Percentiles rank a stretch among this genome's conserved stretches.
Evolutionary conservation across 2,329 filamentous ascomycete genomes (phyloP).

Genomic region (Arthrobotrys musiformis): DNA sequence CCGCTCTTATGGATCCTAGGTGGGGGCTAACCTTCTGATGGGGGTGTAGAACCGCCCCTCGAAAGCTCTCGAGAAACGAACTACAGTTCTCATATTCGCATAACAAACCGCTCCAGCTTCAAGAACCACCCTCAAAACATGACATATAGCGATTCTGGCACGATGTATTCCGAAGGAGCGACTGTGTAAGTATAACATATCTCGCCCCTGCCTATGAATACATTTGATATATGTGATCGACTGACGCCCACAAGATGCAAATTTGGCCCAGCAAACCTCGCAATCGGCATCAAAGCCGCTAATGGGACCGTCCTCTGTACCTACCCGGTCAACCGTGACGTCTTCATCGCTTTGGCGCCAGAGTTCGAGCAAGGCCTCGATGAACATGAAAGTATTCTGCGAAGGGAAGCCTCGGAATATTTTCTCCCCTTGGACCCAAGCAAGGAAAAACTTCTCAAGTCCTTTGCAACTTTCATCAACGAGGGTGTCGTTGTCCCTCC

Average conservation of each 20-base stretch:
- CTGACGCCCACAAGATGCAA: not conserved
- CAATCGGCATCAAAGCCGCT: not conserved
- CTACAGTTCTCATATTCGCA: no score
- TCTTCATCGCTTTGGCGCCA: not conserved
- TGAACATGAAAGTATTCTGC: not conserved
- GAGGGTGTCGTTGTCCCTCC: not conserved
- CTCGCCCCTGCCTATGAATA: no score
- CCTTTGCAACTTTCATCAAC: conserved; percentile 15
- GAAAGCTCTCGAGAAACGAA: no score
- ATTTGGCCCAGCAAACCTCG: conserved; percentile 15
- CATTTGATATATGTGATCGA: no score
- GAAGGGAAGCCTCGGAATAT: not conserved
- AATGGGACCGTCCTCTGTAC: not conserved
- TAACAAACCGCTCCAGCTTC: no score
- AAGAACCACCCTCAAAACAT: no score
- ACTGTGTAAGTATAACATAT: no score
- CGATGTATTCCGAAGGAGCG: no score
- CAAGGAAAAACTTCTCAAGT: not conserved
- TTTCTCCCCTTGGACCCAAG: not conserved
- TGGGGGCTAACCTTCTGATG: no score
- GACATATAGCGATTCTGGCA: no score
- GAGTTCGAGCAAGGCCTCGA: not conserved
- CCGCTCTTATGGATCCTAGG: no score
- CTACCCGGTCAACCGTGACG: conserved; percentile 5
- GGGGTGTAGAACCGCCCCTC: no score